Conservation (phyloP, 345 rosid genomes). For the Populus simonii region DNA sequence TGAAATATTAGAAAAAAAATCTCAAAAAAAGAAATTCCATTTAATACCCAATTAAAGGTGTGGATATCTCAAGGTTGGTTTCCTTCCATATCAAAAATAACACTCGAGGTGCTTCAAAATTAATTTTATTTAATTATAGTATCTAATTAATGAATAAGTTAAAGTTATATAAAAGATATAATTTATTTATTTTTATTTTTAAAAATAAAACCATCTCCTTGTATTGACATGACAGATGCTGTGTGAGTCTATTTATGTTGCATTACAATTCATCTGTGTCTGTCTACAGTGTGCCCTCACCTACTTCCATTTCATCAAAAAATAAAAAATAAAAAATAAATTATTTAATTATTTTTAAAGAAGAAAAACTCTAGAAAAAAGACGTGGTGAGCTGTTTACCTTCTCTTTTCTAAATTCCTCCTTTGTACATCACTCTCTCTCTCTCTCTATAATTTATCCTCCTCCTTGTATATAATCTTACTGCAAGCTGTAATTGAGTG, state of each 20-base stretch:
- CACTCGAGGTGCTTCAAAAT: too few species aligned
- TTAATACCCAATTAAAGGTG: too few species aligned
- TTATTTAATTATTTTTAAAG: background rate
- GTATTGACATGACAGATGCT: conserved; percentile 7
- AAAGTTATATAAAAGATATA: too few species aligned
- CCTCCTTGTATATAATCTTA: conserved; percentile 12
- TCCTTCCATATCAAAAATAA: too few species aligned
- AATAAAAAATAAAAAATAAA: too few species aligned
- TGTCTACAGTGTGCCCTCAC: too few species aligned
- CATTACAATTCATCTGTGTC: background rate
- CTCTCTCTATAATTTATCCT: conserved; percentile 2
- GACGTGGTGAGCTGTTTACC: conserved; percentile 78
- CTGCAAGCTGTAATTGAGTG: conserved; percentile 52
- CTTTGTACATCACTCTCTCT: conserved; percentile 7
- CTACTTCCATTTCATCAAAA: too few species aligned
- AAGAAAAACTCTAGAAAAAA: conserved; percentile 26
- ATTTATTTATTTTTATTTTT: too few species aligned
- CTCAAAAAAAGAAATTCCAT: too few species aligned
- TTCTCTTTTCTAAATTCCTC: conserved; percentile 18
- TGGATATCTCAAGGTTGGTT: too few species aligned
- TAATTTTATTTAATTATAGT: too few species aligned
- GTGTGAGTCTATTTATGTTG: background rate
- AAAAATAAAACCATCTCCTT: background rate
- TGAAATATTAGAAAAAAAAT: background rate
- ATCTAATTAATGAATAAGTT: too few species aligned